These are phyloP conservation scores for Solanum ossicruentum DNA, from an alignment of 257 asterid genomes.

Conservation along the genomic window DNA sequence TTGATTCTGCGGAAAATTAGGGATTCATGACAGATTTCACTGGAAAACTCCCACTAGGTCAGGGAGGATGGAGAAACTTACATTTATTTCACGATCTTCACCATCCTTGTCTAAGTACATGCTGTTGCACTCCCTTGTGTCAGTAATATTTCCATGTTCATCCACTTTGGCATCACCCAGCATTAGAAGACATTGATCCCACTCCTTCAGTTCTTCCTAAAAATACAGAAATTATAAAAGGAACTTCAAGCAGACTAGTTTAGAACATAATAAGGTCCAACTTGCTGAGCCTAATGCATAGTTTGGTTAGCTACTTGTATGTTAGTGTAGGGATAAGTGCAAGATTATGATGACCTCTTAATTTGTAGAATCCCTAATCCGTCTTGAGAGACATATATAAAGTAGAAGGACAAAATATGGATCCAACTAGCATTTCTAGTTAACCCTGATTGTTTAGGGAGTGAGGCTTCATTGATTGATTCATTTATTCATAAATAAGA, in stretches of 20 bases:
- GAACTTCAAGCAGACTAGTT: background rate
- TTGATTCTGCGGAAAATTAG: background rate
- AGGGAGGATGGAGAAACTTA: slow-evolving; percentile 18
- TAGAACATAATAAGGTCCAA: background rate
- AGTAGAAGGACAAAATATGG: background rate
- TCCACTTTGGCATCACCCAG: slow-evolving; percentile 95
- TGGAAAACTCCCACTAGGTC: background rate
- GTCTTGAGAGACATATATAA: background rate
- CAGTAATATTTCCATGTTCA: slow-evolving; percentile 83
- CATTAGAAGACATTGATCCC: slow-evolving; percentile 93
- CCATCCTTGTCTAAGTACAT: slow-evolving; percentile 88
- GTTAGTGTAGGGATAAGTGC: background rate
- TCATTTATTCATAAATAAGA: background rate
- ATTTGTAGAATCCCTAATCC: background rate
- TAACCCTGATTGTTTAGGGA: background rate
- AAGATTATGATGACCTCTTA: background rate
- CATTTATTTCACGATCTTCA: slow-evolving; percentile 98
- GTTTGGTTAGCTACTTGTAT: background rate
- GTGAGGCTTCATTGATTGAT: background rate
- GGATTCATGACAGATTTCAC: background rate
- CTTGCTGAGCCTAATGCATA: background rate
- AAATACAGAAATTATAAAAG: background rate
- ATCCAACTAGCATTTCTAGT: background rate
- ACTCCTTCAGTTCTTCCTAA: slow-evolving; percentile 91
- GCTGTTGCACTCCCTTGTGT: slow-evolving; percentile 56